These are phyloP conservation scores for Pythium myriotylum DNA, from an alignment of 352 stramenopile species.

Conservation along the genomic window DNA sequence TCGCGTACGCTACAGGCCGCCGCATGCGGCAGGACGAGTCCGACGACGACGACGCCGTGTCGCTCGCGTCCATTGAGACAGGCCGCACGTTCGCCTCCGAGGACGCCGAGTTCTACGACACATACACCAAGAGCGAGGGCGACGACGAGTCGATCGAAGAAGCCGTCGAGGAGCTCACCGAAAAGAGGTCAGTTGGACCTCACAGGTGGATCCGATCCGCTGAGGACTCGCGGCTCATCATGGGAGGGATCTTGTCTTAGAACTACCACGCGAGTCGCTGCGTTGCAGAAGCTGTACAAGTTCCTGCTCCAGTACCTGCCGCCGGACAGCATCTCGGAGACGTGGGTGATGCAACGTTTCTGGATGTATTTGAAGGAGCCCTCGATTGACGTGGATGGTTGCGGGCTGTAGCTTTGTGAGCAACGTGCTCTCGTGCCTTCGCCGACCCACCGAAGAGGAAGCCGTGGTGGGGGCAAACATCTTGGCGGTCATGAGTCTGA, in stretches of 20 bases:
- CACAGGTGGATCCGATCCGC: neutral
- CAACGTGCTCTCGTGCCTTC: conserved; percentile 69
- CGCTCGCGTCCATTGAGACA: conserved; percentile 73
- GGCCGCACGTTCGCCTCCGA: conserved; percentile 61
- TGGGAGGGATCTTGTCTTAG: too few species aligned
- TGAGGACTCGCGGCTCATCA: too few species aligned
- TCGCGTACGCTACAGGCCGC: conserved; percentile 31
- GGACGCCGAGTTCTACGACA: conserved; percentile 70
- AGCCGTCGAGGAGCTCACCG: conserved; percentile 74
- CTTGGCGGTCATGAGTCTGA: conserved; percentile 73
- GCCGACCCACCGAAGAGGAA: conserved; percentile 74
- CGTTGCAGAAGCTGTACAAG: conserved; percentile 63
- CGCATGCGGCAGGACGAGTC: conserved; percentile 72
- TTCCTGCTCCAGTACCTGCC: conserved; percentile 72
- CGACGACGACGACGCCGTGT: conserved; percentile 68
- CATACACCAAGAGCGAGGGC: conserved; percentile 56
- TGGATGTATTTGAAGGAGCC: neutral
- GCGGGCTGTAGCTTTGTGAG: conserved; percentile 67
- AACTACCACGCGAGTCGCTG: conserved; percentile 71
- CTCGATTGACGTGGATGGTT: conserved; percentile 1
- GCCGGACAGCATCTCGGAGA: conserved; percentile 69
- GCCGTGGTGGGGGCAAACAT: conserved; percentile 66
- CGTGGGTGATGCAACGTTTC: conserved; percentile 30
- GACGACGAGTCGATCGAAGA: conserved; percentile 75
- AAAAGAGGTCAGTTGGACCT: conserved; percentile 57